Base-by-base conservation (phyloP, 129 eudicot species). In the Dittrichia graveolens region DNA sequence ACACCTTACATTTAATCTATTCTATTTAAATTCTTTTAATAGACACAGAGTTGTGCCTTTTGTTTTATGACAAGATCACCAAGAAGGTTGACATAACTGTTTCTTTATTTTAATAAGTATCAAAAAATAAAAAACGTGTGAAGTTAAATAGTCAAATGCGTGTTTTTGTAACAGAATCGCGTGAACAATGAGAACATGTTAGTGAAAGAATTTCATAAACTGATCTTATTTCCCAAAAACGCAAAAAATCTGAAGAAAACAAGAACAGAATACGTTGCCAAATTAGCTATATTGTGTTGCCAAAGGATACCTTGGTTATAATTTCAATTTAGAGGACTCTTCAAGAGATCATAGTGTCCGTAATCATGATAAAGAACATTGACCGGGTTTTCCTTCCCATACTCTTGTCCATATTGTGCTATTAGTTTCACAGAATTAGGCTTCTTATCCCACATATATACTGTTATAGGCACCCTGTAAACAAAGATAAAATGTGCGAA, bases 351-450 rank as follows among this genome's bases (percentile, higher is more conserved):
- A 58, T 92, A 92, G 81, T 92, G 96, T n/a, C 98, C 98, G 6
- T 87, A 86, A 61, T 88, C 98, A 80, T 92, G 89, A 80, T 87
- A 92, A 54, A 89, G 81, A 52, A 92, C 89, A 35, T 79, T 75
- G 54, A 92, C 55, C 0, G 98, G 94, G 69, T 78, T 85, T 67
- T 89, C 91, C 44, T 62, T 83, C 44, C 92, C 91, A 41, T 87
- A 92, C 39, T 85, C 89, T 69, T 87, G 90, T 50, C 98, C 98
- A 75, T 92, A 92, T 73, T 92, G 87, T 7, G 96, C 96, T 79
- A 92, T 84, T 44, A 71, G 52, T 77, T 82, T 84, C 12, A 86
- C 69, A 77, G 73, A 75, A 61, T 66, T 64, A 7, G 86, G 81
- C 75, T 77, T 92, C 59, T 75, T 83, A 70, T 92, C 91, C 69